Percentiles rank a stretch among this genome's conserved stretches.
These are phyloP conservation scores for Lichtheimia ramosa DNA, from an alignment of 371 early-diverging fungal genomes.

Conservation along the genomic window DNA sequence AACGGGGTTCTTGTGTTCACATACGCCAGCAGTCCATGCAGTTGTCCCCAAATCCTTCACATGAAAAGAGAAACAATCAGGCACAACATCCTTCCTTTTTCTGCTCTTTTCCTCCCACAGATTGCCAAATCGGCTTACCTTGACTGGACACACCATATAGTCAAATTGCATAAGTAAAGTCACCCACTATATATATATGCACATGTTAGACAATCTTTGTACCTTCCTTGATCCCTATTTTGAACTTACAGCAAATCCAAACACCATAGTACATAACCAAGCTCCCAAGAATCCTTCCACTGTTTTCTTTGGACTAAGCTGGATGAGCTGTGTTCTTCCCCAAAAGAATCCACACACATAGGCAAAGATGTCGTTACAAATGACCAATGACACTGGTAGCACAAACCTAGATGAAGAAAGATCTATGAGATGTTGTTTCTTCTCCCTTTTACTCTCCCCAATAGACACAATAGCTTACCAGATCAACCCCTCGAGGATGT, in stretches of 20 bases:
- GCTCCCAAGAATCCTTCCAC: conserved; percentile 99
- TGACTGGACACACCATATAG: conserved; percentile 89
- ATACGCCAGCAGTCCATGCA: conserved; percentile 44
- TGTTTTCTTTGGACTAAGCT: conserved; percentile 98
- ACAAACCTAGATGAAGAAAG: conserved; percentile 61
- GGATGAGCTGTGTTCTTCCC: conserved; percentile 92
- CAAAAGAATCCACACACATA: conserved; percentile 95
- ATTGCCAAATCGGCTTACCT: conserved; percentile 28
- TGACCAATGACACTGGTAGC: conserved; percentile 89
- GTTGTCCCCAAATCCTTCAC: conserved; percentile 41
- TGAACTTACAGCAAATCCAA: conserved; percentile 75
- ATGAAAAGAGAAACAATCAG: background rate
- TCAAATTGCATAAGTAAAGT: conserved; percentile 59
- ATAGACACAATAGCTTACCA: conserved; percentile 78
- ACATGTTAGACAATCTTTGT: background rate
- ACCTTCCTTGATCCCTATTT: background rate
- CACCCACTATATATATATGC: conserved; percentile 25
- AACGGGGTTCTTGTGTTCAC: conserved; percentile 48
- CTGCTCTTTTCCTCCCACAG: background rate
- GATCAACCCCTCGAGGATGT: conserved; percentile 95
- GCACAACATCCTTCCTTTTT: background rate
- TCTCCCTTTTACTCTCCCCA: no score
- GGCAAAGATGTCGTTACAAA: conserved; percentile 97
- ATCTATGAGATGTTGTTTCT: background rate
- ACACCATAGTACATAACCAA: conserved; percentile 82